These are phyloP conservation scores for Miscanthus lutarioriparius DNA, from an alignment of 176 grass and related monocot species.

Conservation along the genomic window DNA sequence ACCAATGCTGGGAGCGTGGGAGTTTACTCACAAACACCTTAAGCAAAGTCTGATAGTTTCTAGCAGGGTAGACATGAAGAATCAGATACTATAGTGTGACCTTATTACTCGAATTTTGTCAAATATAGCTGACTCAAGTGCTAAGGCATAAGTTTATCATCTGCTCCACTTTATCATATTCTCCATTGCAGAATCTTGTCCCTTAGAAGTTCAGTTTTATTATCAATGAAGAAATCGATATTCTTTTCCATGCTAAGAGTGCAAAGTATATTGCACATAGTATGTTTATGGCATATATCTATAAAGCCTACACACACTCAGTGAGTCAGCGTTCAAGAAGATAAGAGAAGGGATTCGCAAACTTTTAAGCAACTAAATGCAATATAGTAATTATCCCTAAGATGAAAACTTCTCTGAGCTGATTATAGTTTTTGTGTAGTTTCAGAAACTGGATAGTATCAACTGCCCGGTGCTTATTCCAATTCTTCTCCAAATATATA, in stretches of 20 bases:
- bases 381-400: background rate
- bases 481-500: no score
- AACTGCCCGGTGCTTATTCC: no score
- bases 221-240: background rate
- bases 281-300: background rate
- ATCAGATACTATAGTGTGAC: slow-evolving; percentile 42
- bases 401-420: background rate
- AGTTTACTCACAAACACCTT: no score
- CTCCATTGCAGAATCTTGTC: slow-evolving; percentile 15
- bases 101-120: slow-evolving; percentile 9
- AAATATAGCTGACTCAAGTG: slow-evolving; percentile 34
- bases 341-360: background rate
- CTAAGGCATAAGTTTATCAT: slow-evolving; percentile 40
- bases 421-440: background rate
- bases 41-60: no score
- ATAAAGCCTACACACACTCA: background rate
- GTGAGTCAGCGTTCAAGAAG: background rate
- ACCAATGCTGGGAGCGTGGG: no score
- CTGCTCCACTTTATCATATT: slow-evolving; percentile 1
- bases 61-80: slow-evolving; percentile 5
- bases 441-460: background rate
- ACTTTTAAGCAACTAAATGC: background rate
- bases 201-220: background rate
- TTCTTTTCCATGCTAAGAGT: slow-evolving; percentile 13
- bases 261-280: background rate